Percentiles rank a stretch among this genome's conserved stretches.
Evolutionary conservation across 2,329 filamentous ascomycete genomes (phyloP).

Genomic region (Clonostachys chloroleuca): DNA sequence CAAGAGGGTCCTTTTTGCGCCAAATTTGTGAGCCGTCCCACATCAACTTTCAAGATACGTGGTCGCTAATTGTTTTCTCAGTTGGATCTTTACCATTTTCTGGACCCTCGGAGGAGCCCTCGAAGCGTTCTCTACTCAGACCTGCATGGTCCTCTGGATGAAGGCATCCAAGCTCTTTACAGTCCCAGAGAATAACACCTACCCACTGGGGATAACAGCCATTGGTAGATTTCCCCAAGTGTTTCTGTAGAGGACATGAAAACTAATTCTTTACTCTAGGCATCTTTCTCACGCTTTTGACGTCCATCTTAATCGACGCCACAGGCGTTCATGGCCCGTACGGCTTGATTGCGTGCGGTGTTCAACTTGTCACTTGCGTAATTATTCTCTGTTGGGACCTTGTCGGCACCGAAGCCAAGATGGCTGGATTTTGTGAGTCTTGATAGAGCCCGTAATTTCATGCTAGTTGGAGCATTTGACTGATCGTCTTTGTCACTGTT

Average conservation of each 20-base stretch:
- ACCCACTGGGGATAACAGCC: constrained; percentile 27
- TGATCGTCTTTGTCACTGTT: constrained; percentile 10
- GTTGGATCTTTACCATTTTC: constrained; percentile 21
- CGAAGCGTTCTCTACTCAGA: constrained; percentile 20
- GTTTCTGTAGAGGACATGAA: background rate
- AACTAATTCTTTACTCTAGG: constrained; percentile 2
- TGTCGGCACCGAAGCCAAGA: constrained; percentile 14
- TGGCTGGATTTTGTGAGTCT: constrained; percentile 8
- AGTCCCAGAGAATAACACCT: constrained; percentile 26
- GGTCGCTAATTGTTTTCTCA: background rate
- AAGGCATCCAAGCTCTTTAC: constrained; percentile 15
- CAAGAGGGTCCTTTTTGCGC: constrained; percentile 9
- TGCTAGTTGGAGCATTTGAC: constrained; percentile 10
- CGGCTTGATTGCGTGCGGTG: constrained; percentile 19
- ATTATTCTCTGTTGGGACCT: constrained; percentile 22
- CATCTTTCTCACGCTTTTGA: constrained; percentile 19
- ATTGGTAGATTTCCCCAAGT: constrained; percentile 10
- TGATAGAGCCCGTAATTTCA: background rate
- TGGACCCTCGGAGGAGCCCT: constrained; percentile 25
- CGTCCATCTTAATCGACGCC: constrained; percentile 27
- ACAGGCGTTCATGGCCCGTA: constrained; percentile 24
- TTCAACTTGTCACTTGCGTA: constrained; percentile 24
- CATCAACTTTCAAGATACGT: too few species aligned
- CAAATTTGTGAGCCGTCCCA: constrained; percentile 8
- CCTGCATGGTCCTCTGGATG: constrained; percentile 20